Conservation (phyloP, 2,329 filamentous ascomycete species). For the Epichloe sylvatica region DNA sequence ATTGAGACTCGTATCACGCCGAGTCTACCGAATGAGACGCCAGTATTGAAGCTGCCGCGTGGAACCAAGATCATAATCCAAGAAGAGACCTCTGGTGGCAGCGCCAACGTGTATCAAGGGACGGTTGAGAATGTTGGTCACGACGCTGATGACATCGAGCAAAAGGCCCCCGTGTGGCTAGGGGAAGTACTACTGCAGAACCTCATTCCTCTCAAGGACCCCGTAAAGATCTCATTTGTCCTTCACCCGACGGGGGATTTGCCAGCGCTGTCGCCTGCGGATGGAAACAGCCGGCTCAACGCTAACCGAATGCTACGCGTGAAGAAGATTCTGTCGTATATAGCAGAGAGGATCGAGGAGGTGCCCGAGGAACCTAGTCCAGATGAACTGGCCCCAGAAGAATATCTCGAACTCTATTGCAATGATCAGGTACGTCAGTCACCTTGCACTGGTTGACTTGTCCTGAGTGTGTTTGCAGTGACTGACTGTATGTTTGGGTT, state of each 20-base stretch:
- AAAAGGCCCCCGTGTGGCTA: constrained; percentile 79
- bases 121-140: constrained; percentile 65
- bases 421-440: constrained; percentile 61
- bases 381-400: constrained; percentile 60
- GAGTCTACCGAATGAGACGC: constrained; percentile 58
- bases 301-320: constrained; percentile 93
- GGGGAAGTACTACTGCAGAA: constrained; percentile 80
- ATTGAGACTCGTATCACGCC: constrained; percentile 54
- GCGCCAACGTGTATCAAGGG: constrained; percentile 79
- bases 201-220: constrained; percentile 71
- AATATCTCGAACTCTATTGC: constrained; percentile 91
- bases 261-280: constrained; percentile 57
- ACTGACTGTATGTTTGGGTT: constrained; percentile 5
- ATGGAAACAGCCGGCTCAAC: constrained; percentile 82
- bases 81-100: constrained; percentile 52
- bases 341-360: constrained; percentile 80
- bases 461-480: background rate
- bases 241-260: constrained; percentile 67
- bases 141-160: constrained; percentile 73
- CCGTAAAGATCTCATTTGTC: constrained; percentile 89
- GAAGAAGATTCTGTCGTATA: constrained; percentile 84
- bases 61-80: constrained; percentile 56
- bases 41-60: constrained; percentile 56
- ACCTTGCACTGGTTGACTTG: background rate
- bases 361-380: constrained; percentile 45